Conservation (phyloP, 345 rosid species). For the Ailanthus altissimus region DNA sequence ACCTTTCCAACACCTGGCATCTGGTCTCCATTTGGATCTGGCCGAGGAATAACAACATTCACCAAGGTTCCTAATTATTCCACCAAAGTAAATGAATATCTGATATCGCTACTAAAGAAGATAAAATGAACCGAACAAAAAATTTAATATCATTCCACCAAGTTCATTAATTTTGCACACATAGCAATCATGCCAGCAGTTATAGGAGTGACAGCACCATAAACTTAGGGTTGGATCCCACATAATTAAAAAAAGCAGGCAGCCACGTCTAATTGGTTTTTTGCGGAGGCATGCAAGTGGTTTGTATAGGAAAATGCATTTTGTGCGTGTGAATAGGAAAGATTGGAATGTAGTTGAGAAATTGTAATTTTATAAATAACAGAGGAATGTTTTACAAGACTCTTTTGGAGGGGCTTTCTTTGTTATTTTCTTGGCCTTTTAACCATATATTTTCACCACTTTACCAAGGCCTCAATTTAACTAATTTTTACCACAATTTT, state of each 20-base stretch:
- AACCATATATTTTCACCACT: too few species aligned
- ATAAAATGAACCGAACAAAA: not conserved
- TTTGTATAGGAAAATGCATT: too few species aligned
- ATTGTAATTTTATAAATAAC: too few species aligned
- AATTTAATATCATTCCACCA: not conserved
- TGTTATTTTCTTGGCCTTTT: too few species aligned
- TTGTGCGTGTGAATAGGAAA: too few species aligned
- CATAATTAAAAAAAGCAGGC: not conserved
- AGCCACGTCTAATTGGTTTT: not conserved
- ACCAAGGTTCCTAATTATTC: constrained; percentile 26
- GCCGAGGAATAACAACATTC: constrained; percentile 34
- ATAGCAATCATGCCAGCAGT: not conserved
- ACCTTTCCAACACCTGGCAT: constrained; percentile 31
- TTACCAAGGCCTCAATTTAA: too few species aligned
- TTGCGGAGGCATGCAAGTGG: too few species aligned
- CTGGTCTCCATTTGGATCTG: constrained; percentile 19
- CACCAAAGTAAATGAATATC: not conserved
- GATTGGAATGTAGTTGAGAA: too few species aligned
- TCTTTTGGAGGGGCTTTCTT: too few species aligned
- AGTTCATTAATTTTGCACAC: not conserved
- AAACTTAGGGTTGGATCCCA: too few species aligned
- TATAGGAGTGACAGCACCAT: not conserved
- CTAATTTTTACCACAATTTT: too few species aligned
- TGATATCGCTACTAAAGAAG: not conserved
- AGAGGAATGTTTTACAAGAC: too few species aligned